These are phyloP conservation scores for Cicer cuneatum DNA, from an alignment of 306 rosid species.

Conservation along the genomic window DNA sequence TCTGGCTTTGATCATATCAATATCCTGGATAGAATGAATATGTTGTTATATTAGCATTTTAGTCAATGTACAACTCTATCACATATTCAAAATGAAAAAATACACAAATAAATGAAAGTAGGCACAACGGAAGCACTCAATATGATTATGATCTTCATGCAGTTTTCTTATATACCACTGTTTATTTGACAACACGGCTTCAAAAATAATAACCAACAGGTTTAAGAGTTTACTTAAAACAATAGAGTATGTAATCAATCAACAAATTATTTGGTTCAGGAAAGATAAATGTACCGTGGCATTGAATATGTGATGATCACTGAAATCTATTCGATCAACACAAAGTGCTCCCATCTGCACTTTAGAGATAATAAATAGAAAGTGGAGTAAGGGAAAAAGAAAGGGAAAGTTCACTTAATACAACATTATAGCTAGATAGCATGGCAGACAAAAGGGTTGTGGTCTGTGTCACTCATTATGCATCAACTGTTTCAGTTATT, in stretches of 20 bases:
- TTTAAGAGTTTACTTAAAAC: constrained; percentile 33
- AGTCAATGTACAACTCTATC: constrained; percentile 1
- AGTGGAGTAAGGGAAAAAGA: constrained; percentile 16
- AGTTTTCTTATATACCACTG: background rate
- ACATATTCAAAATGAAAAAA: constrained; percentile 16
- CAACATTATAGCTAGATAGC: constrained; percentile 22
- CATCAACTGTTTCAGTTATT: background rate
- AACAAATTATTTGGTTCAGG: constrained; percentile 25
- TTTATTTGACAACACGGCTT: constrained; percentile 10
- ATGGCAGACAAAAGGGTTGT: constrained; percentile 28
- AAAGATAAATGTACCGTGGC: constrained; percentile 54
- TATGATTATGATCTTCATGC: constrained; percentile 27
- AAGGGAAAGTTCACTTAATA: constrained; percentile 18
- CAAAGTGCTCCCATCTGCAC: constrained; percentile 68
- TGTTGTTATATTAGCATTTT: constrained; percentile 27
- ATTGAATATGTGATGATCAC: constrained; percentile 79
- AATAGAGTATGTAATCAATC: constrained; percentile 14
- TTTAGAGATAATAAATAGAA: constrained; percentile 44
- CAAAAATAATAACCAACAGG: background rate
- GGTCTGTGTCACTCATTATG: background rate
- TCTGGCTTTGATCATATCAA: constrained; percentile 57
- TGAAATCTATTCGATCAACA: constrained; percentile 79
- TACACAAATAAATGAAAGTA: background rate
- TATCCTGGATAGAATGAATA: constrained; percentile 58
- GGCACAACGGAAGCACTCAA: background rate